phyloP scores from a whole-genome alignment of 2,329 filamentous ascomycete species.

The Calonectria honghensis region DNA sequence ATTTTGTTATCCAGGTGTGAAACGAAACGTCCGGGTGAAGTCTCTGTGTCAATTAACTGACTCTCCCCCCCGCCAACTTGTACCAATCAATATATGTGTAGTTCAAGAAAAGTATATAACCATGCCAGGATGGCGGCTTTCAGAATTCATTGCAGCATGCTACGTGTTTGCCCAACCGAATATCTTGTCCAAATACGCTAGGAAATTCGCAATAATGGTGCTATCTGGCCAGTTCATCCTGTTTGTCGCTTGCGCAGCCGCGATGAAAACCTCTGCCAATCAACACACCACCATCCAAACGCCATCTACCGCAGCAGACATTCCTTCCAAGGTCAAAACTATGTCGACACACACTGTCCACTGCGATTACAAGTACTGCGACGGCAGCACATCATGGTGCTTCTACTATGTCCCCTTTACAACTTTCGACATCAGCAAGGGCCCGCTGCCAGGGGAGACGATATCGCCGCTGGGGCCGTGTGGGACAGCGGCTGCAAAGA shows the following conservation, averaged over 20 bases:
- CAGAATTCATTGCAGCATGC: background rate
- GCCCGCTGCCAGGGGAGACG: conserved; percentile 62
- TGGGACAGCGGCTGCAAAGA: conserved; percentile 36
- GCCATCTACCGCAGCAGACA: background rate
- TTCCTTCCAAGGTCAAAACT: conserved; percentile 33
- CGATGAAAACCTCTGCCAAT: conserved; percentile 27
- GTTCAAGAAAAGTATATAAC: background rate
- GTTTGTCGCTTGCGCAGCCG: conserved; percentile 31
- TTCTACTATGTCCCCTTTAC: conserved; percentile 63
- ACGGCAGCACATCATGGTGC: conserved; percentile 61
- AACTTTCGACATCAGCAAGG: conserved; percentile 57
- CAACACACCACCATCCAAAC: conserved; percentile 7
- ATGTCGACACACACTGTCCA: conserved; percentile 44
- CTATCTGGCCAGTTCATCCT: conserved; percentile 16
- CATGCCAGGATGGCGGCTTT: background rate
- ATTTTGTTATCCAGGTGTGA: no score
- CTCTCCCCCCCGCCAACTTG: background rate
- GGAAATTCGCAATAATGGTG: background rate
- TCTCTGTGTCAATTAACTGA: no score
- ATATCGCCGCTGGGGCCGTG: conserved; percentile 58
- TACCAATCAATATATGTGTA: background rate
- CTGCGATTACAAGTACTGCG: conserved; percentile 62
- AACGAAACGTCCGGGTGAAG: no score
- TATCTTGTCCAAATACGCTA: background rate
- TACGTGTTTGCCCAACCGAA: background rate